Conservation (phyloP, 805 yeast species). For the Groenewaldozyma tartarivorans region DNA sequence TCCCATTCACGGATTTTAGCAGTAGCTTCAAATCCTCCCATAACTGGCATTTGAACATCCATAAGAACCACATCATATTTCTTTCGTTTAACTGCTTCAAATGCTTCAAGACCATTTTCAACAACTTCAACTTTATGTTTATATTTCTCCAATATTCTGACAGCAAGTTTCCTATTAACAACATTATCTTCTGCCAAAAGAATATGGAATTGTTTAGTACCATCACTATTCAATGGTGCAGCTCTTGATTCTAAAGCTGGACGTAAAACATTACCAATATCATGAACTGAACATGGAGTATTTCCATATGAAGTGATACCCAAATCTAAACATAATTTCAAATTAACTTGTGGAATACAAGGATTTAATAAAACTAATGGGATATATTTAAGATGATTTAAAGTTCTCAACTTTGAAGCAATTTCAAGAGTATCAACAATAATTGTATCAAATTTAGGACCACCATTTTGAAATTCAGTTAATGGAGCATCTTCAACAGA, state of each 20-base stretch:
- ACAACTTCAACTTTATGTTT: slow-evolving; percentile 80
- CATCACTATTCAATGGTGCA: slow-evolving; percentile 71
- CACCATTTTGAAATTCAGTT: slow-evolving; percentile 23
- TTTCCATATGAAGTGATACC: slow-evolving; percentile 86
- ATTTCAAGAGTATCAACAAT: slow-evolving; percentile 72
- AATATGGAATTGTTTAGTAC: slow-evolving; percentile 62
- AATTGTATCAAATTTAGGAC: slow-evolving; percentile 61
- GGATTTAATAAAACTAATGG: slow-evolving; percentile 76
- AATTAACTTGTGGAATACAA: slow-evolving; percentile 63
- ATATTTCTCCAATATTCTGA: slow-evolving; percentile 72
- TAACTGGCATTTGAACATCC: slow-evolving; percentile 95
- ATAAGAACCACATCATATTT: slow-evolving; percentile 73
- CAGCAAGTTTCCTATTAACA: slow-evolving; percentile 82
- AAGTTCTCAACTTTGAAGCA: slow-evolving; percentile 55
- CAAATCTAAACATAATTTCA: slow-evolving; percentile 73
- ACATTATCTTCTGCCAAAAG: slow-evolving; percentile 80
- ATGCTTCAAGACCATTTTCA: slow-evolving; percentile 77
- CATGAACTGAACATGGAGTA: slow-evolving; percentile 76
- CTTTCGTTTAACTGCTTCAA: slow-evolving; percentile 58
- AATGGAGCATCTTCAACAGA: slow-evolving; percentile 49
- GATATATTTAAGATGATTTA: slow-evolving; percentile 73
- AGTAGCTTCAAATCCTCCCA: slow-evolving; percentile 93
- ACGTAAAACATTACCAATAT: slow-evolving; percentile 70
- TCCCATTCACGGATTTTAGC: slow-evolving; percentile 84
- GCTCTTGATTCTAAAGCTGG: slow-evolving; percentile 81